Evolutionary conservation across 495 filamentous ascomycete species (phyloP).

Genomic region (Podospora pseudocomata): DNA sequence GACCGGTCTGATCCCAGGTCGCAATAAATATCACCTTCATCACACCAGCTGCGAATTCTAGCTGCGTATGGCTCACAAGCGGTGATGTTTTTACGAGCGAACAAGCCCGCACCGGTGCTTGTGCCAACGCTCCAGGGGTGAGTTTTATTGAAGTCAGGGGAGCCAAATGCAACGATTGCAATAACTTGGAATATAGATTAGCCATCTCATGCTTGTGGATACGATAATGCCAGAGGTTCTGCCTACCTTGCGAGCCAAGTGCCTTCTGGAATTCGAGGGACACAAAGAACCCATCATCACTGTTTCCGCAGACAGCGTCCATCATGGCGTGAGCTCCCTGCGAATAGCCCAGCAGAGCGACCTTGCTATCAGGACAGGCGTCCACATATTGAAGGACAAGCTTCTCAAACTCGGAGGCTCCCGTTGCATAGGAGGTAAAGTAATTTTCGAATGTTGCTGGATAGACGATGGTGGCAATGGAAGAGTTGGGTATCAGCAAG

Average conservation of each 20-base stretch:
- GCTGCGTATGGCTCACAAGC: constrained; percentile 20
- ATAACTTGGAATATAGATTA: constrained; percentile 19
- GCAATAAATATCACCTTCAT: constrained; percentile 30
- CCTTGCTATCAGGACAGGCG: constrained; percentile 27
- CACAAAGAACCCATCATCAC: background rate
- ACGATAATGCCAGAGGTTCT: background rate
- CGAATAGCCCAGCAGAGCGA: constrained; percentile 31
- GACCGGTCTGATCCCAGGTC: constrained; percentile 14
- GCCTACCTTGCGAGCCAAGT: background rate
- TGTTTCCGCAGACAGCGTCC: constrained; percentile 12
- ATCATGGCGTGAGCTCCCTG: constrained; percentile 21
- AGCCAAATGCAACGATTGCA: constrained; percentile 23
- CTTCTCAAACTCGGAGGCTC: constrained; percentile 20
- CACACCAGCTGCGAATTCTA: constrained; percentile 25
- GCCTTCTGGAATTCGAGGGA: background rate
- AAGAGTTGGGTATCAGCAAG: constrained; percentile 14
- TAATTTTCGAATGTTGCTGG: constrained; percentile 20
- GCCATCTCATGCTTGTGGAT: background rate
- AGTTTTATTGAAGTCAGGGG: constrained; percentile 21
- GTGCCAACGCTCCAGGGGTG: constrained; percentile 23
- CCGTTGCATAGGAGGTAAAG: constrained; percentile 17
- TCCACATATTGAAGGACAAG: constrained; percentile 17
- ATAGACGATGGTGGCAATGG: constrained; percentile 18
- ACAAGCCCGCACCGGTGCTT: constrained; percentile 20
- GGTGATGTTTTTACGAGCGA: constrained; percentile 16